Percentiles rank a stretch among this genome's conserved stretches.
Conservation (phyloP, 768 basidiomycete genomes). For the Dendrothele bispora region DNA sequence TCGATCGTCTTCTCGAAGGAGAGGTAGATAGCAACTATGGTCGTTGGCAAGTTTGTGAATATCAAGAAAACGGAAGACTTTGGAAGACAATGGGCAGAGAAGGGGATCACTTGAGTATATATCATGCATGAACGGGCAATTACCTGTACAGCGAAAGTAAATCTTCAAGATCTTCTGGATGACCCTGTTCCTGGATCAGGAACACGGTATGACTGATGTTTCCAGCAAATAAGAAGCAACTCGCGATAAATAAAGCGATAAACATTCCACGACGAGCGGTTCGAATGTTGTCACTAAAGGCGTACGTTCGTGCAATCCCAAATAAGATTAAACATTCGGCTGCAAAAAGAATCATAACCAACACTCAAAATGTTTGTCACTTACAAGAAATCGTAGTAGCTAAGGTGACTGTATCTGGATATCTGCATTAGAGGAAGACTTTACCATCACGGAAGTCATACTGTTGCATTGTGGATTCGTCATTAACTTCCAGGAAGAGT, state of each 20-base stretch:
- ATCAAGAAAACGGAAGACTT: neutral
- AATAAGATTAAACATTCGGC: constrained; percentile 7
- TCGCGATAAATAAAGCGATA: neutral
- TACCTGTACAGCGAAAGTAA: constrained; percentile 8
- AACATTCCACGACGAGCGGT: constrained; percentile 1
- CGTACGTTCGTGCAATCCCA: neutral
- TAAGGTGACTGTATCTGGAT: neutral
- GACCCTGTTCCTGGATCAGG: neutral
- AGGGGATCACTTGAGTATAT: neutral
- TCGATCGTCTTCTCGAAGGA: neutral
- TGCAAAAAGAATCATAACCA: neutral
- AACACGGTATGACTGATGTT: constrained; percentile 8
- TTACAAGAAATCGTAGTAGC: constrained; percentile 6
- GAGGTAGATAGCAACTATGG: neutral
- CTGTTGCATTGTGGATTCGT: neutral
- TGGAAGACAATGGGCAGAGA: neutral
- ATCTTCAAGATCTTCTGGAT: neutral
- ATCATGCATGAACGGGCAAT: neutral
- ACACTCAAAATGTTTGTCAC: neutral
- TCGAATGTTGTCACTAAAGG: neutral
- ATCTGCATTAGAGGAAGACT: neutral
- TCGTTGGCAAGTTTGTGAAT: neutral
- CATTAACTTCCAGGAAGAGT: neutral
- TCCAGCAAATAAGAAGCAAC: neutral
- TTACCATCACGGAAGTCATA: neutral